Base-by-base conservation (phyloP, 176 grass and related monocot genomes). In the Triticum urartu region DNA sequence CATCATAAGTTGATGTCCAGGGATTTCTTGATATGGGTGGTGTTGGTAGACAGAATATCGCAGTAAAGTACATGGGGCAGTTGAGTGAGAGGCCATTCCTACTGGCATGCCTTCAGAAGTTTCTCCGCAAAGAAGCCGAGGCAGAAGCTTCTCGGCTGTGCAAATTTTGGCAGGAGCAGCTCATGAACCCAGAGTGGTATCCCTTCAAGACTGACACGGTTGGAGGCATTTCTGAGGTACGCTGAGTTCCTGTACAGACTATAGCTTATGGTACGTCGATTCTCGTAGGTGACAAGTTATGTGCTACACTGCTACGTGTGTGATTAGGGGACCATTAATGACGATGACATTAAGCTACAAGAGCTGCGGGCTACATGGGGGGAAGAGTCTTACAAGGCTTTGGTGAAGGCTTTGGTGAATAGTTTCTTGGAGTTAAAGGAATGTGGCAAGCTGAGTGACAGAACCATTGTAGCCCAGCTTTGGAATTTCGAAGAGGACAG, bases 31-130 rank as follows among this genome's bases (percentile, higher is more conserved):
- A 42, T 18, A 72, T 72, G 20, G 35, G 34, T 22, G 68, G 34
- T 40, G 13, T 17, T 40, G 68, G 68, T 42, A 38, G 68, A 72
- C 68, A 38, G 35, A 72, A 69, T 36, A 42, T 86, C n/a, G 25
- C 64, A 11, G 71, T 86, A 24, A 80, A 86, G 35, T 60, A 48
- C 50, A 86, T 86, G 76, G 85, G 85, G 3, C 75, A 80, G 12
- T 54, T 86, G 33, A 58, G 79, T 56, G 50, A 47, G 1, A 86
- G 45, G 69, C 64, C 64, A 72, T 86, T 86, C 59, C 21, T 38
- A 39, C 28, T 15, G 18, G 77, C 33, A 25, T 86, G 85, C 75
- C 68, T 71, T 18, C n/a, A 14, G 34, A 79, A 59, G 20, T 61
- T 86, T 28, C 15, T 22, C 30, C 39, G 18, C 45, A 77, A 74